These are phyloP conservation scores for Ogataea corticis DNA, from an alignment of 805 yeast genomes.

Conservation along the genomic window DNA sequence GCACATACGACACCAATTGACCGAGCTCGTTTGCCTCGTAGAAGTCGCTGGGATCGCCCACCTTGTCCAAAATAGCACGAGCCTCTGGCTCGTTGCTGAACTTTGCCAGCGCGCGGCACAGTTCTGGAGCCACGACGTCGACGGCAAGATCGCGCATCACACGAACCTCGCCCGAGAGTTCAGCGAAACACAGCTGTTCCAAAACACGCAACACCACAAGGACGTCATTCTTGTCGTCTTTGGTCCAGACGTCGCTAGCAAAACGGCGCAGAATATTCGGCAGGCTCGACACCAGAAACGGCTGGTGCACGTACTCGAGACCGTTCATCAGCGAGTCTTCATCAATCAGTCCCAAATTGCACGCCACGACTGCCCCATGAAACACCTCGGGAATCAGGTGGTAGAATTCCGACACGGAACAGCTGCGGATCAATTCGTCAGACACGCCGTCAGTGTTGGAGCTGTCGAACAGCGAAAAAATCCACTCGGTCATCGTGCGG, in stretches of 20 bases:
- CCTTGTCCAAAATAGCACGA: constrained; percentile 13
- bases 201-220: constrained; percentile 19
- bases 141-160: constrained; percentile 20
- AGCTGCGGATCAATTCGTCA: constrained; percentile 72
- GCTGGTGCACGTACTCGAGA: constrained; percentile 82
- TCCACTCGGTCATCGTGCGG: constrained; percentile 64
- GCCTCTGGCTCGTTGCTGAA: constrained; percentile 9
- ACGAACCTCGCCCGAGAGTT: constrained; percentile 22
- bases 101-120: constrained; percentile 9
- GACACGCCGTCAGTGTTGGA: constrained; percentile 67
- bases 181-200: constrained; percentile 21
- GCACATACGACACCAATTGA: constrained; percentile 12
- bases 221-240: constrained; percentile 9
- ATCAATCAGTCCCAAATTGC: constrained; percentile 54
- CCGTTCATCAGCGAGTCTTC: constrained; percentile 69
- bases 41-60: constrained; percentile 9
- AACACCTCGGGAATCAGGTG: constrained; percentile 71
- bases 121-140: constrained; percentile 17
- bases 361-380: constrained; percentile 68
- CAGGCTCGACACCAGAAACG: constrained; percentile 62
- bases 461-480: constrained; percentile 68
- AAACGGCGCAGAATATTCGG: constrained; percentile 42
- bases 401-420: constrained; percentile 66
- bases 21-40: neutral
- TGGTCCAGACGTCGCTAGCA: constrained; percentile 20